phyloP scores from a whole-genome alignment of 106 monocot species.

The Dioscorea alata region DNA sequence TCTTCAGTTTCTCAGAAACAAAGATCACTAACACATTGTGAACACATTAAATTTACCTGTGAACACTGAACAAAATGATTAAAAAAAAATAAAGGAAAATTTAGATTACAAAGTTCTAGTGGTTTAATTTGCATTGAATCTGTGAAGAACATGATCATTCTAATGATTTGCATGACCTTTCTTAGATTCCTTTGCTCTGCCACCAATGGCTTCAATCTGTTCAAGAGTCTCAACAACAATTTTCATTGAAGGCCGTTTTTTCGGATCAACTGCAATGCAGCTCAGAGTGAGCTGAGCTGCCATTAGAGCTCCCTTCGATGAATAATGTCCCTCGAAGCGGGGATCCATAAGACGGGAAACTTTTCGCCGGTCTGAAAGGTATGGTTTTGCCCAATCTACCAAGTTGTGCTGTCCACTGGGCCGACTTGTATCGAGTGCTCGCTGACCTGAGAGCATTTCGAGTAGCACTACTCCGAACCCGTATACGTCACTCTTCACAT shows the following conservation, averaged over 20 bases:
- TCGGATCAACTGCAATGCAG: slow-evolving; percentile 52
- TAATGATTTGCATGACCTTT: slow-evolving; percentile 4
- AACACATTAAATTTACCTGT: too few species aligned
- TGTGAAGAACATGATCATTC: too few species aligned
- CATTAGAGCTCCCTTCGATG: slow-evolving; percentile 36
- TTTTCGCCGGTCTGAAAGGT: slow-evolving; percentile 35
- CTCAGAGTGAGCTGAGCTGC: slow-evolving; percentile 41
- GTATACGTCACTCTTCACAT: slow-evolving; percentile 80
- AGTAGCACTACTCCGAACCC: slow-evolving; percentile 79
- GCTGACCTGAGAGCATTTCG: slow-evolving; percentile 53
- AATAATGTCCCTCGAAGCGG: slow-evolving; percentile 51
- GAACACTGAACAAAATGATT: too few species aligned
- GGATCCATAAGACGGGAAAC: slow-evolving; percentile 47
- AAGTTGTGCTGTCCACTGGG: slow-evolving; percentile 51
- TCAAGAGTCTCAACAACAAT: slow-evolving; percentile 50
- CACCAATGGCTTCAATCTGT: slow-evolving; percentile 29
- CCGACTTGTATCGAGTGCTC: slow-evolving; percentile 39
- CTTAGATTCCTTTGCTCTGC: slow-evolving; percentile 2
- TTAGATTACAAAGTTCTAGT: too few species aligned
- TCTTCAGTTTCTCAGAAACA: too few species aligned
- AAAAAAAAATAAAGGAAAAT: too few species aligned
- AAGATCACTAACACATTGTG: too few species aligned
- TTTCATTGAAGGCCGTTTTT: slow-evolving; percentile 58
- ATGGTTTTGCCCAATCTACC: slow-evolving; percentile 55
- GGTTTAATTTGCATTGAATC: too few species aligned